Base-by-base conservation (phyloP, 768 basidiomycete species). In the Psilocybe subaeruginosa region DNA sequence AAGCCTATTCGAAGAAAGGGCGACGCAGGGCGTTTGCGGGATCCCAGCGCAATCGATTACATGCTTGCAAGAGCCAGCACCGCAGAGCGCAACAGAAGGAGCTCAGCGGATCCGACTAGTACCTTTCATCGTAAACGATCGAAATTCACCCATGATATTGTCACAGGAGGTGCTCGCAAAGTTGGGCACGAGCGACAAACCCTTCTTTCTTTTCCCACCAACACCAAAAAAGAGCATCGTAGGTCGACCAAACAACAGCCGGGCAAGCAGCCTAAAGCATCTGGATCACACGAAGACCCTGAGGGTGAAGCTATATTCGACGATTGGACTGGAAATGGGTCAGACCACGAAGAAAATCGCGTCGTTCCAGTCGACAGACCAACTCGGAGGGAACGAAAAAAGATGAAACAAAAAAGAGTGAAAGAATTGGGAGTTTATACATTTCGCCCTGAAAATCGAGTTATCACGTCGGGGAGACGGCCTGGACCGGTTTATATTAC, bases 41-140 rank as follows among this genome's bases (percentile, higher is more conserved):
- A 77, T 63, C 80, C 69, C 70, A 85, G 78, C 66, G 69, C 89
- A 54, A 89, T 92, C 50, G 87, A 91, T 64, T 85, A 85, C 69
- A 92, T 92, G 90, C 67, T 92, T 51, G 76, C 77, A 12, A 77
- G 82, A 50, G 80, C 81, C 2, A 72, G 75, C 5, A 70, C 56
- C 43, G 60, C 47, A 58, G 70, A 64, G 54, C 70, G 65, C 33
- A 56, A 46, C n/a, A 46, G 59, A 37, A 56, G 37, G 33, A 65
- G 23, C 54, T 47, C 39, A 45, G 39, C 31, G 27, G 45, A 29
- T 16, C 16, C 37, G 14, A 5, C 53, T 8, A 47, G 43, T 8
- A 35, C n/a, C n/a, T 23, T 45, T 8, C 46, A 41, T 39, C 58
- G 35, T 27, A 54, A 37, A 41, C 7, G 23, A 9, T 56, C 62